These are phyloP conservation scores for Oryza officinalis DNA, from an alignment of 176 grass and related monocot genomes.

Conservation along the genomic window DNA sequence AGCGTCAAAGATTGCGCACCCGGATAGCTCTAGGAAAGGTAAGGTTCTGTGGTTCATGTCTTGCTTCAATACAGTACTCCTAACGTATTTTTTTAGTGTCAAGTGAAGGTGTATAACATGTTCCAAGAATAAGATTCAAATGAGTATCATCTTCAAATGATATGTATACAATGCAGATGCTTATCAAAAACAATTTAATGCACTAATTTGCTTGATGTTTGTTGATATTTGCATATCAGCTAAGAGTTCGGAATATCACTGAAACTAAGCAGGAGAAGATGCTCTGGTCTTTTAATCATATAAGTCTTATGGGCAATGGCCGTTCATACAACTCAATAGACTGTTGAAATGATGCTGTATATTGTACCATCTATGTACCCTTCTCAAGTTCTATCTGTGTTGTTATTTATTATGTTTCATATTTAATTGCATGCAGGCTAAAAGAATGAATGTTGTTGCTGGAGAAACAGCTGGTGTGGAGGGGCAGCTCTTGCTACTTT, in stretches of 20 bases:
- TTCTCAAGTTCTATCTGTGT: not conserved
- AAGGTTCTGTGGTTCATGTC: not conserved
- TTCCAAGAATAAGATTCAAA: not conserved
- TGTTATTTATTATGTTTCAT: conserved; percentile 4
- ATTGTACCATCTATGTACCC: not conserved
- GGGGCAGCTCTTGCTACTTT: conserved; percentile 72
- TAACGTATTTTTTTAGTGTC: not conserved
- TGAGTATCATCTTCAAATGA: not conserved
- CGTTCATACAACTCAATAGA: not conserved
- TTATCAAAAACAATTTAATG: conserved; percentile 1
- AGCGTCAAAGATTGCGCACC: conserved; percentile 96
- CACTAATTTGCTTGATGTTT: not conserved
- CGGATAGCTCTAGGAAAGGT: conserved; percentile 99
- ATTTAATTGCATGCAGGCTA: conserved; percentile 51
- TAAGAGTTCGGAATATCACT: not conserved
- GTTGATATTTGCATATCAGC: conserved; percentile 6
- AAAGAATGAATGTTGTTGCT: conserved; percentile 85
- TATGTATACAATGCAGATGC: conserved; percentile 1
- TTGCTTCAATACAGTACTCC: not conserved
- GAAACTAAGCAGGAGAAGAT: not conserved
- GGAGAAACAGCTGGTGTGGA: conserved; percentile 86
- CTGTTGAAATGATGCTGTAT: not conserved
- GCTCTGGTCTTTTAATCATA: not conserved
- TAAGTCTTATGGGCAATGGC: not conserved
- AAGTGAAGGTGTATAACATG: not conserved